These are phyloP conservation scores for Hemisphaericaspora xylofermentans DNA, from an alignment of 1,139 yeast genomes.

Conservation along the genomic window DNA sequence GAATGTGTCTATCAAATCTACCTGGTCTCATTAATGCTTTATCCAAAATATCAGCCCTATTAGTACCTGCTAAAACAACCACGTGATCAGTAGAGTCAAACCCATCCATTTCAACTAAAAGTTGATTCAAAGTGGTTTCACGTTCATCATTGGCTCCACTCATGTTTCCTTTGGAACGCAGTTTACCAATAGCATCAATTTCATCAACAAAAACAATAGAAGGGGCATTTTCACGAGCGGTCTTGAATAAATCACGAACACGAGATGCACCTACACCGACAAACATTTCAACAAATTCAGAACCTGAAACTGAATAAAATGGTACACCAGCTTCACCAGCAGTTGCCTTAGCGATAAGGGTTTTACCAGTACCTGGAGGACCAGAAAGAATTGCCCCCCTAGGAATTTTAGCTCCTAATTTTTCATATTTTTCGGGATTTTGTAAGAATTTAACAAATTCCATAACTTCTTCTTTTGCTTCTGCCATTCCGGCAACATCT, in stretches of 20 bases:
- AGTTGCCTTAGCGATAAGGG: constrained; percentile 94
- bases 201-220: constrained; percentile 93
- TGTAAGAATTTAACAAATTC: constrained; percentile 93
- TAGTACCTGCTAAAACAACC: constrained; percentile 96
- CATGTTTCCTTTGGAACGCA: constrained; percentile 79
- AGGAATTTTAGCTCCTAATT: constrained; percentile 93
- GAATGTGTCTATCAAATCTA: constrained; percentile 90
- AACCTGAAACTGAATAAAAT: constrained; percentile 90
- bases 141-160: constrained; percentile 94
- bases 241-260: constrained; percentile 89
- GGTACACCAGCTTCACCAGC: constrained; percentile 99
- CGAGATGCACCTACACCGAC: constrained; percentile 99
- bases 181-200: constrained; percentile 97
- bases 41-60: constrained; percentile 90
- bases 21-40: constrained; percentile 95
- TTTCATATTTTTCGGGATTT: constrained; percentile 85
- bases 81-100: constrained; percentile 88
- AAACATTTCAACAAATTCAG: constrained; percentile 98
- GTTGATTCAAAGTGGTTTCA: constrained; percentile 92
- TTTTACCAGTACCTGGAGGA: constrained; percentile 99
- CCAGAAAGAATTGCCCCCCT: constrained; percentile 97
- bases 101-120: constrained; percentile 97
- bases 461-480: constrained; percentile 97
- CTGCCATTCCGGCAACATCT: constrained; percentile 97
- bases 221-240: constrained; percentile 92